Base-by-base conservation (phyloP, 2,329 filamentous ascomycete species). In the Fusarium nelsonii region DNA sequence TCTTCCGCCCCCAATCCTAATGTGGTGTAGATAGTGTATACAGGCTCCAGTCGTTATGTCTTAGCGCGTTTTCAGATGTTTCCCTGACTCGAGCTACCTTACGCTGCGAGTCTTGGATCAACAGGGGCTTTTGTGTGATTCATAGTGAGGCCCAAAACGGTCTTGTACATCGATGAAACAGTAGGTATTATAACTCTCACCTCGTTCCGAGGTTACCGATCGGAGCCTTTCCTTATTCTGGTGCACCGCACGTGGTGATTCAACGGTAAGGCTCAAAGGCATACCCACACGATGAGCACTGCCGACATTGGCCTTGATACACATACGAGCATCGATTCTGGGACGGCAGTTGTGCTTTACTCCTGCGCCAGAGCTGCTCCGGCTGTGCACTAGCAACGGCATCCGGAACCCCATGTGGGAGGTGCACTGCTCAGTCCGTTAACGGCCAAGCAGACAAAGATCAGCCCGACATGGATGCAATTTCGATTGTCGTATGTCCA, bases 211-310 rank as follows among this genome's bases (percentile, higher is more conserved):
- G 40, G 50, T 58, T 57, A 28, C 51, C 33, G 52, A 48, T 39
- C 41, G 37, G 60, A 34, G 26, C 20, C 26, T 39, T 49, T 33
- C 18, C 33, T 28, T 36, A 37, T 40, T 61, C 28, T 34, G 36
- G 32, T 39, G 28, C 23, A 54, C 60, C 36, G 49, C 61, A 34
- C 59, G 60, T 43, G 30, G 26, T 46, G 45, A 43, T 51, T 59
- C 60, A 65, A 65, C 60, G 46, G 52, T 37, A 52, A 28, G 60
- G 37, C 36, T 65, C n/a, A 41, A 48, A 39, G n/a, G 26, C n/a
- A 60, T 65, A 41, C 45, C 45, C 46, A 32, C 37, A 33, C 41
- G 39, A 36, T 20, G 15, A 30, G 20, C 46, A 52, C 40, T 53
- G 37, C 46, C 46, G 28, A 49, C 6, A 26, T 33, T 37, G 46